These are phyloP conservation scores for Musa beccarii DNA, from an alignment of 176 grass and related monocot genomes.

Conservation along the genomic window DNA sequence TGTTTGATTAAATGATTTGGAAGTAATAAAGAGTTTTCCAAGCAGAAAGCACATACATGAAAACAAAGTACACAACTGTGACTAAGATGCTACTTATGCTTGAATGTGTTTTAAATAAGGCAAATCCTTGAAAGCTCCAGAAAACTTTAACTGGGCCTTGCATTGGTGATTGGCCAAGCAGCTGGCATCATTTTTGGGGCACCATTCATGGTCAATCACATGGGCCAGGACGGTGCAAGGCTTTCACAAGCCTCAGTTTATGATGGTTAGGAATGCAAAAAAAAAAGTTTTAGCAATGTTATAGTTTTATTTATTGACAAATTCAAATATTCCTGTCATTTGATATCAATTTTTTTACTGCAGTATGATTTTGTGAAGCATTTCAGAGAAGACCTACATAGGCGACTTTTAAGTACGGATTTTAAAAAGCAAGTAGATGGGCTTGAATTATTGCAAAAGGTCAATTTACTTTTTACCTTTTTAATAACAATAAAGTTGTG, in stretches of 20 bases:
- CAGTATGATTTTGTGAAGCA: constrained; percentile 91
- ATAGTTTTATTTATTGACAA: not conserved
- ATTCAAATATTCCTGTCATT: not conserved
- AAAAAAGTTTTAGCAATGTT: not conserved
- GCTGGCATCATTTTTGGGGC: not conserved
- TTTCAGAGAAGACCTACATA: constrained; percentile 89
- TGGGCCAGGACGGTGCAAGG: too few relatives aligned
- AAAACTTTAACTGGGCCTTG: too few relatives aligned
- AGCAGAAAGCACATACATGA: too few relatives aligned
- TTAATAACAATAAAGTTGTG: not conserved
- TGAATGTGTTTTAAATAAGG: too few relatives aligned
- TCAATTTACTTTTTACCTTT: not conserved
- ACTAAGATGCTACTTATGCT: too few relatives aligned
- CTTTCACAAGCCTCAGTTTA: too few relatives aligned
- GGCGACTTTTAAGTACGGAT: constrained; percentile 82
- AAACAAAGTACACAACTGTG: too few relatives aligned
- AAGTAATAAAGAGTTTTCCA: too few relatives aligned
- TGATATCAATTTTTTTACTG: constrained; percentile 10
- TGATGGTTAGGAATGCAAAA: too few relatives aligned
- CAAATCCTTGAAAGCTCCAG: too few relatives aligned
- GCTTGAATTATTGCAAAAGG: constrained; percentile 94
- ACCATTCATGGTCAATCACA: too few relatives aligned
- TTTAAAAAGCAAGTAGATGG: constrained; percentile 99
- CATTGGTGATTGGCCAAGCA: not conserved
- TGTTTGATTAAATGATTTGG: too few relatives aligned